Base-by-base conservation (phyloP, 2,329 filamentous ascomycete species). In the Gaeumannomyces sp. region DNA sequence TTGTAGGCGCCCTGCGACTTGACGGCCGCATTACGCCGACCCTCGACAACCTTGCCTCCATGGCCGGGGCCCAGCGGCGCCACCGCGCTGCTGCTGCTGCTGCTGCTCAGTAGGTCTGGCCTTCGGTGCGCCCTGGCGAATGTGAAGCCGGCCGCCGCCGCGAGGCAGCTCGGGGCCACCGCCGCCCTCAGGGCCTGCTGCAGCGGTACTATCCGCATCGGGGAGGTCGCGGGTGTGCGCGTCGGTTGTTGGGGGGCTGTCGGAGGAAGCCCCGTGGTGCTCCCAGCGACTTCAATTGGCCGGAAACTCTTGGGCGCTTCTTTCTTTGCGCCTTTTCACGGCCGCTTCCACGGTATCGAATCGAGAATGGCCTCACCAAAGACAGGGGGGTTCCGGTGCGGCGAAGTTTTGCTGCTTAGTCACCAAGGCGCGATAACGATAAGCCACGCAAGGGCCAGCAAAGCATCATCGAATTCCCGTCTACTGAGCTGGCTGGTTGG, bases 1-100 rank as follows among this genome's bases (percentile, higher is more conserved):
- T 90, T 96, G 77, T 89, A 88, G 62, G 84, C 84, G 76, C 86
- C 86, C 78, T 89, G 87, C 59, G 85, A 80, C 74, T 88, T 88
- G 74, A 86, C 84, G 29, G 83, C 79, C 68, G 85, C 85, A 71
- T 83, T 78, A 73, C 84, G 79, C 68, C 80, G 78, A 69, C 83
- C 83, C 68, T 81, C 76, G 13, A 81, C 79, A 64, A 76, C 73
- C 62, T 75, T 73, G 73, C 79, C 79, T 67, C 74, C 72, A 53
- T 75, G 72, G 68, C 72, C 71, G 63, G 77, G 66, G 64, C 74
- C 74, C 68, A 75, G 72, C 72, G 75, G 70, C 68, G 74, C 56
- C 45, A 11, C 45, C 45, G 45, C 5, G 38, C 3, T 7, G 38
- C 31, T 31, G 31, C 3, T 7, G 38, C 31, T 31, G 31, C 33